Evolutionary conservation across 2,329 filamentous ascomycete species (phyloP).

Genomic region (Metarhizium guizhouense): DNA sequence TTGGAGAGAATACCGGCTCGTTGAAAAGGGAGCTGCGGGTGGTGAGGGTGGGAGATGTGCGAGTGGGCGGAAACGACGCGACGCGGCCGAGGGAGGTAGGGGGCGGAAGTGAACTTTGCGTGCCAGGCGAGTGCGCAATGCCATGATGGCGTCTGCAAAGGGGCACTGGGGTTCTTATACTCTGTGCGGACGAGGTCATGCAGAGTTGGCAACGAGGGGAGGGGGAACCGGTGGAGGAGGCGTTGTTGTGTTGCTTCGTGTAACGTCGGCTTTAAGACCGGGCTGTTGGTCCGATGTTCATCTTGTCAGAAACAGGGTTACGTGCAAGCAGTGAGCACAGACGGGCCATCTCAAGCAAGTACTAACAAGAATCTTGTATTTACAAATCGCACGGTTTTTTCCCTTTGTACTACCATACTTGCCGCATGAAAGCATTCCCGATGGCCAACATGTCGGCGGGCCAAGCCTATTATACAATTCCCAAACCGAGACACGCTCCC

Average conservation of each 20-base stretch:
- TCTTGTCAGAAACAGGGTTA: no score
- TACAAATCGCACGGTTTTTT: no score
- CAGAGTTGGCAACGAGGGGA: background rate
- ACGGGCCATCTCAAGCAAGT: no score
- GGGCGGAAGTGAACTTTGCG: background rate
- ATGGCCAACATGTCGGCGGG: no score
- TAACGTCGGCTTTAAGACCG: background rate
- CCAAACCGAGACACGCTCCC: no score
- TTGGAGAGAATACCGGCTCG: background rate
- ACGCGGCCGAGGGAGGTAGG: background rate
- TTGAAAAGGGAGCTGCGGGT: background rate
- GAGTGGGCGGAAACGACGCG: background rate
- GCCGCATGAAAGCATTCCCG: no score
- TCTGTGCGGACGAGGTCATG: background rate
- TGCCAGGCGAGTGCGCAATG: background rate
- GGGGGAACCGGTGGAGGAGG: background rate
- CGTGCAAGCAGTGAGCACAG: no score
- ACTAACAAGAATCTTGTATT: no score
- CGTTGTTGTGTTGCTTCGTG: background rate
- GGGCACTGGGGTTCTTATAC: background rate
- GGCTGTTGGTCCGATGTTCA: no score
- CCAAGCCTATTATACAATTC: no score
- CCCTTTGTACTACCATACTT: no score
- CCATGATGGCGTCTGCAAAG: background rate
- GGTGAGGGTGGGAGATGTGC: background rate